These are phyloP conservation scores for Geotrichum bryndzae DNA, from an alignment of 1,139 yeast species.

Conservation along the genomic window DNA sequence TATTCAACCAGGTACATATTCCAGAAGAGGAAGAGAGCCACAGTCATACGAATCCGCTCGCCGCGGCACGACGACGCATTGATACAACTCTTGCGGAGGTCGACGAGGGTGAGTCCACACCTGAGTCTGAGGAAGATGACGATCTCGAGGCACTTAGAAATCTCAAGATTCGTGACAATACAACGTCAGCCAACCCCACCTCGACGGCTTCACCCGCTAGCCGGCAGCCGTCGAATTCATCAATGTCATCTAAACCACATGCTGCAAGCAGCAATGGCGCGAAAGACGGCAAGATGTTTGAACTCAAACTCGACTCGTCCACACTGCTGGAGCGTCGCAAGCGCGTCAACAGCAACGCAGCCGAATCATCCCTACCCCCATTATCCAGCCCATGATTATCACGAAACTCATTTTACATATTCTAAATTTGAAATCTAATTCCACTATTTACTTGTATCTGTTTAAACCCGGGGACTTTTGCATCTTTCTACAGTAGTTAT, in stretches of 20 bases:
- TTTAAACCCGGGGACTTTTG: no score
- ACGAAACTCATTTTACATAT: neutral
- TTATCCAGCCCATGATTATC: neutral
- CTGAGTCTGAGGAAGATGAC: neutral
- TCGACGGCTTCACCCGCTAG: neutral
- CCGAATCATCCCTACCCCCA: neutral
- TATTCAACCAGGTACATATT: slow-evolving; percentile 89
- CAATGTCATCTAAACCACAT: neutral
- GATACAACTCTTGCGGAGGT: slow-evolving; percentile 6
- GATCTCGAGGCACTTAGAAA: slow-evolving; percentile 15
- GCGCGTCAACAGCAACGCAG: slow-evolving; percentile 4
- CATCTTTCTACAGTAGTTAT: no score
- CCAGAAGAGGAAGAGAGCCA: slow-evolving; percentile 56
- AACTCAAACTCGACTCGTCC: slow-evolving; percentile 16
- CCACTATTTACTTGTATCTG: no score
- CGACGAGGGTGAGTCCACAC: slow-evolving; percentile 13
- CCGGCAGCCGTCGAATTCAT: neutral
- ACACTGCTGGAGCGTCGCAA: slow-evolving; percentile 18
- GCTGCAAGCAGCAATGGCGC: neutral
- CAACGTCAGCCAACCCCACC: neutral
- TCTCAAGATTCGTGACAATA: neutral
- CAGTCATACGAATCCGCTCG: neutral
- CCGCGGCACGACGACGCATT: neutral
- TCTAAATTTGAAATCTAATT: no score
- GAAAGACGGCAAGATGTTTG: slow-evolving; percentile 11